Base-by-base conservation (phyloP, 1,284 basidiomycete genomes). In the Ganoderma resinaceum region DNA sequence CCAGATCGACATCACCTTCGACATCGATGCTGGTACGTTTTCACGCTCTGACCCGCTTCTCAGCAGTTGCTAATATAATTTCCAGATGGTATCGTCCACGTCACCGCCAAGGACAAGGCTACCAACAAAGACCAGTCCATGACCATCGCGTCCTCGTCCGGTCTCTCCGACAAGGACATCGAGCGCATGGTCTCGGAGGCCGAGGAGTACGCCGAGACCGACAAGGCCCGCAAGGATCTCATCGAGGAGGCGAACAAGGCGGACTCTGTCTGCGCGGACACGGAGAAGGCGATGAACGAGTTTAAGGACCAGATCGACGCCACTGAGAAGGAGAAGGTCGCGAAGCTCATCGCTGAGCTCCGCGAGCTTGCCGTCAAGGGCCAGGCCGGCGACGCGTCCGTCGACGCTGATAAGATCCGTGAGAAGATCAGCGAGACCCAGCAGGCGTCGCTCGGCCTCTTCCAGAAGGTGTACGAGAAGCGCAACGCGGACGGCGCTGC, bases 381-480 rank as follows among this genome's bases (percentile, higher is more conserved):
- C 70, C 95, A 97, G 80, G 87, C 90, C 72, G 94, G 93, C 72
- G 96, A 98, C 77, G 87, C 87, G 18, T 88, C 88, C 40, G 83
- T 98, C 77, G 94, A 90, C 69, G 91, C 95, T 58, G 96, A 98
- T 68, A 81, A 86, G 73, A 97, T 99, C 85, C 93, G 95, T 78
- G 91, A 93, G 81, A 97, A 96, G 89, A 94, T 98, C 78, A 91
- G 89, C 81, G 95, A 96, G 84, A 96, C 96, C n/a, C 97, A 99
- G 80, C 93, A 95, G 80, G 96, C 97, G 53, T 97, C 95, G 38
- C 90, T 99, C 61, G 95, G 95, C 75, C 92, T 99, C 73, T 99
- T 99, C 96, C 95, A 98, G 85, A 98, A 97, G 91, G 90, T 97
- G 35, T 98, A 98, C 82, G 95, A 98, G 88, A 95, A 95, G 89